Evolutionary conservation across 768 basidiomycete species (phyloP), one percentile per base, ranked within the genome.

Genomic region (Leucocoprinus leucothites): DNA sequence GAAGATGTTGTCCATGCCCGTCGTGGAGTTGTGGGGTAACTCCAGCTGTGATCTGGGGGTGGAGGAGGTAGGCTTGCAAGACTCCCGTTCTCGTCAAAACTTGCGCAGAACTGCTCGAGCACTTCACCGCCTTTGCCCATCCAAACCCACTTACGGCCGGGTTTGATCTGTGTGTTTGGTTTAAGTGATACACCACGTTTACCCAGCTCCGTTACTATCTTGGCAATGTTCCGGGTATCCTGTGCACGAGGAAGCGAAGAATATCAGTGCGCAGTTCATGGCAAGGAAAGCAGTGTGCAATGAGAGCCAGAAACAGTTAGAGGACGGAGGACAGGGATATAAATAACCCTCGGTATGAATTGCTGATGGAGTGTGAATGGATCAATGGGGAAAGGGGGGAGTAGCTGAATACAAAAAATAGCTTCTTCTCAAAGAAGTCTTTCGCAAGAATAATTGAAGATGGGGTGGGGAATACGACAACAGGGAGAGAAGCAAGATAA

Each of bases 221-320:
- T 83, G 9, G 90, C 80, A 54, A 98, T 82, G 68, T 99, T 99
- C 26, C 90, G 86, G 34, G 91, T 81, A 71, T 99, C 94, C 93
- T 95, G 59, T 57, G 52, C 63, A 22, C 13, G 50, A 53, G 44
- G 34, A 43, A 34, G 9, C 22, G 16, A 26, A 28, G 19, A 19
- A 31, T 26, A 45, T 55, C 46, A 55, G 24, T 48, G 40, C 9
- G 22, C 21, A 25, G 34, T n/a, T 41, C 40, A 41, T 14, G 16
- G 40, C 6, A 41, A 4, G 40, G 40, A 31, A 31, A 31, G 31
- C 31, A 31, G 40, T 41, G 16, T 19, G 40, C 13, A n/a, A 41
- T 5, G 6, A 14, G 16, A 19, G 40, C 31, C 31, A 31, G 19
- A 38, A 50, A 50, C n/a, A 31, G 48, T 38, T 36, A 28, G 48